Evolutionary conservation across 805 yeast species (phyloP), one percentile per base, ranked within the genome.

Genomic region (Ogataea thermomethanolica): DNA sequence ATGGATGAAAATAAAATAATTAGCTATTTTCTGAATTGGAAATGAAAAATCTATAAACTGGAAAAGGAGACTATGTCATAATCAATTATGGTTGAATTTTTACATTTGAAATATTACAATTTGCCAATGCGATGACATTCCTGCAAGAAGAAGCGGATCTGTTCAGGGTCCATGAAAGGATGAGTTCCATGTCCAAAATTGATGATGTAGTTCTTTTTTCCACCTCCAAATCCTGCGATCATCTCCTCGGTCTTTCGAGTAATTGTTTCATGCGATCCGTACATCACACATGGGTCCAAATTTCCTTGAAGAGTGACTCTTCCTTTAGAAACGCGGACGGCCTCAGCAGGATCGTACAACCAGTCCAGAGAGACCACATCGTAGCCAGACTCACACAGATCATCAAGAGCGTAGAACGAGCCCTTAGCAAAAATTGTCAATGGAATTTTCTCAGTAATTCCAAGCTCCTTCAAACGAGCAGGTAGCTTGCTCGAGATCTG

Each of bases 161-260:
- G 84, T 49, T 85, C 95, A 8, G 98, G 96, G 49, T 87, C 84
- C 95, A 93, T 89, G 66, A 86, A 88, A 15, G 99, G 99, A 61
- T 89, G 97, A 15, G 99, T 93, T 12, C 99, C 99, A 55, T 93
- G 99, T 33, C 99, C 99, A 58, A 93, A 85, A 69, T 93, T 93
- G 53, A 91, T 82, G 51, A 93, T 91, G 67, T 93, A 93, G 56
- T 83, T 76, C 57, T 85, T 79, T 64, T 88, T 88, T 15, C 96
- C 96, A 32, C 95, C 95, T n/a, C 93, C 93, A 59, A 93, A 93
- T 6, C 90, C 95, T 44, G 71, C 61, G 45, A 93, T 83, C 99
- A 93, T 93, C 49, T 73, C 73, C 65, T 85, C 85, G 12, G 86
- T 95, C 66, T 89, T 89, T 46, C 71, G 62, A 14, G 91, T 70